Evolutionary conservation across 139 green algal species (phyloP).

Genomic region (Astrephomene gubernaculifera): DNA sequence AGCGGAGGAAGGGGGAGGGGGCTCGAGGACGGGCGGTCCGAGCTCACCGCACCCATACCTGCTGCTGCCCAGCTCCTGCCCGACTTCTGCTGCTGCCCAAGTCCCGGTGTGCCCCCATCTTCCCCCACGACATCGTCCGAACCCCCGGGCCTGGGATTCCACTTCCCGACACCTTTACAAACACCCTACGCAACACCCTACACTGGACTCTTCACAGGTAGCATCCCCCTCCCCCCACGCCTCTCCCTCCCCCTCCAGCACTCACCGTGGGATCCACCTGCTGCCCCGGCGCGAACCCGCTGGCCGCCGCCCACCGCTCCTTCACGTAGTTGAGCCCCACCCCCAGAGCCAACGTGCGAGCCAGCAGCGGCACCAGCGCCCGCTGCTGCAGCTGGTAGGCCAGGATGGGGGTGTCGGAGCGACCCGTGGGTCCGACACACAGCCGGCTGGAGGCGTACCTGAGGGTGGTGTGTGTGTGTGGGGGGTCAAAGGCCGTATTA

Average conservation of each 20-base stretch:
- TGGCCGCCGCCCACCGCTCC: slow-evolving; percentile 80
- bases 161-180: no score
- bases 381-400: slow-evolving; percentile 90
- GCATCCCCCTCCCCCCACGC: background rate
- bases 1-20: no score
- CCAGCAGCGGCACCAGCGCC: slow-evolving; percentile 89
- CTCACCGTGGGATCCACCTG: slow-evolving; percentile 62
- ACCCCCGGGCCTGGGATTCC: no score
- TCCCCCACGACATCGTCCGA: no score
- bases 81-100: no score
- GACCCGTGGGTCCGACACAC: slow-evolving; percentile 83
- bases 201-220: no score
- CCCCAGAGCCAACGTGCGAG: slow-evolving; percentile 86
- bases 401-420: slow-evolving; percentile 88
- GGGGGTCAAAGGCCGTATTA: no score
- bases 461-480: background rate
- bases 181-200: no score
- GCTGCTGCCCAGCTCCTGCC: no score
- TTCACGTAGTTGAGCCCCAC: slow-evolving; percentile 87
- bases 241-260: background rate
- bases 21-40: no score
- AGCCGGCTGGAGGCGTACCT: slow-evolving; percentile 85
- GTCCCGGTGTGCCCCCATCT: no score
- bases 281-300: slow-evolving; percentile 75
- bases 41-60: no score